Percentiles rank a stretch among this genome's conserved stretches.
Evolutionary conservation across 2,329 filamentous ascomycete genomes (phyloP).

Genomic region (Sclerotinia sclerotiorum): DNA sequence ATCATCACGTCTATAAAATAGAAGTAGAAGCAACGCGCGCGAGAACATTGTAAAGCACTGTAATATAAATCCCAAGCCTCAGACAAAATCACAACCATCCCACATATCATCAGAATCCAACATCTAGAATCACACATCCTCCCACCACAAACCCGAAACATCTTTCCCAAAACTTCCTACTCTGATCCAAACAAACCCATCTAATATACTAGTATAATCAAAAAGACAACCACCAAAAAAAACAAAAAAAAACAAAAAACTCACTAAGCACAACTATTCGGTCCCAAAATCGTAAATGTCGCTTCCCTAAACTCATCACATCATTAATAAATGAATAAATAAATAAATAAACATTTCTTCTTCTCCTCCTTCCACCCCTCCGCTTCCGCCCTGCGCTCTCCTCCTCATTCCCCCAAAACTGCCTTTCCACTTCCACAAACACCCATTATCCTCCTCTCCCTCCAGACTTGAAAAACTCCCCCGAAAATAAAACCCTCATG

Average conservation of each 20-base stretch:
- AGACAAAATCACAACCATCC: background rate
- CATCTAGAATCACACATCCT: background rate
- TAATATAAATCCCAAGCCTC: background rate
- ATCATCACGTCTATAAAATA: background rate
- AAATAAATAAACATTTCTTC: no score
- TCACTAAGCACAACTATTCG: slow-evolving; percentile 15
- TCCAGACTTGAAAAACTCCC: background rate
- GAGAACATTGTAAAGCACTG: background rate
- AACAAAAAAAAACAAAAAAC: background rate
- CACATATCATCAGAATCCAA: background rate
- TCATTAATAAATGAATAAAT: background rate
- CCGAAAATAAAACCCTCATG: no score
- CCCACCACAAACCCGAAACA: no score
- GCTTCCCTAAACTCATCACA: background rate
- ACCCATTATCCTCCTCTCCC: background rate
- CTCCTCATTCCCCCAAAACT: no score
- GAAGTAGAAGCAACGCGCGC: background rate
- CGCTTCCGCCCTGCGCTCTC: no score
- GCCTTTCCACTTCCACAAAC: background rate
- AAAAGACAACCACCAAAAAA: background rate
- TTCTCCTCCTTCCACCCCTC: no score
- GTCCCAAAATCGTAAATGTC: background rate
- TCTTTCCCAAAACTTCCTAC: background rate
- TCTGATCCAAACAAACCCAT: background rate
- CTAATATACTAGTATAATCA: no score